These are phyloP conservation scores for Trichoderma polysporum DNA, from an alignment of 2,329 filamentous ascomycete species.

Conservation along the genomic window DNA sequence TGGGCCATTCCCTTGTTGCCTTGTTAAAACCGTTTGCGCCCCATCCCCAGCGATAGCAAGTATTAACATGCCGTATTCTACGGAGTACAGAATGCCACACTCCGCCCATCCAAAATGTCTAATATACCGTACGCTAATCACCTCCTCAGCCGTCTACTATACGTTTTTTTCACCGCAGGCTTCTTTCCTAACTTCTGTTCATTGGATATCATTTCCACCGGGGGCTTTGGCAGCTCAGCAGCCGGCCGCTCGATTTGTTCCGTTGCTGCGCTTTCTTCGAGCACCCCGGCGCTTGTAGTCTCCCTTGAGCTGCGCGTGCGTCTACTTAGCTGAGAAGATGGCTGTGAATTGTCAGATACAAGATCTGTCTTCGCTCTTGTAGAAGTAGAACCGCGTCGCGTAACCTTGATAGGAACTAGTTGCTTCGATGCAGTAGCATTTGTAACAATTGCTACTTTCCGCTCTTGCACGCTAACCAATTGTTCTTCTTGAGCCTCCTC, in stretches of 20 bases:
- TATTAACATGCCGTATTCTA: background rate
- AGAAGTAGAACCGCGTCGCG: background rate
- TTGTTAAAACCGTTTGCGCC: background rate
- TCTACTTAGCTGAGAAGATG: background rate
- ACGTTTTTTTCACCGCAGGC: background rate
- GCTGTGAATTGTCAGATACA: background rate
- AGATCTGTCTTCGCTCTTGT: background rate
- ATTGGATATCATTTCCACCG: background rate
- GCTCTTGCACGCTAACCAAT: too few species aligned
- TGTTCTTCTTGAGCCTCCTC: background rate
- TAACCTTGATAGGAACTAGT: background rate
- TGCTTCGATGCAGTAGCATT: background rate
- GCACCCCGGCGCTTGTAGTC: background rate
- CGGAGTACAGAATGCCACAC: background rate
- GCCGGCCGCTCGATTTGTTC: background rate
- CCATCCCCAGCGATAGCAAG: background rate
- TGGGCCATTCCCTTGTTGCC: background rate
- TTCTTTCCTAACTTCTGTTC: background rate
- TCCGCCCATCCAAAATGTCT: background rate
- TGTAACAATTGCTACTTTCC: background rate
- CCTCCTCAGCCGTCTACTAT: background rate
- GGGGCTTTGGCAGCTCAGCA: background rate
- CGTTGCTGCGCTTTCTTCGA: background rate
- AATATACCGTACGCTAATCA: background rate
- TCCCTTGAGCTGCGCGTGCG: background rate